Evolutionary conservation across 352 stramenopile species (phyloP), one percentile per base, ranked within the genome.

Genomic region (Elongisporangium senticosum): DNA sequence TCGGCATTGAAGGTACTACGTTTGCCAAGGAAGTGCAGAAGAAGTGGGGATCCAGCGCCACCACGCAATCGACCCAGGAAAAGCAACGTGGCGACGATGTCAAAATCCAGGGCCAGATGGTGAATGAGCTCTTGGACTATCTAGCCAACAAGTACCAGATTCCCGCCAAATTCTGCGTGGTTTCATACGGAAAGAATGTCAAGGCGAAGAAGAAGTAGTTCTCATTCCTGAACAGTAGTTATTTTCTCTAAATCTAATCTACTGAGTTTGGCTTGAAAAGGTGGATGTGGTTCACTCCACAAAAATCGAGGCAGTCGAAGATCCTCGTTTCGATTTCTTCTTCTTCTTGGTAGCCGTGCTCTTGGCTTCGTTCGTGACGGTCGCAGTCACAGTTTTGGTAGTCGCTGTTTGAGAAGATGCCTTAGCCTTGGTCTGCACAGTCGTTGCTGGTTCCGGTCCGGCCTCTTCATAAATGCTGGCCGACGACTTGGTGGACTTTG

Each of bases 11-110:
- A 55, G 77, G 76, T 17, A 59, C 68, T 4, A 58, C 65, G 7
- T 91, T 93, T 62, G 77, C 71, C n/a, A 90, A 89, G 56, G 86
- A 95, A 14, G 80, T 64, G 3, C 82, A 91, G 52, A 92, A 91
- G 60, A 92, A 87, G 49, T 95, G 83, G 83, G 86, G 83, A 15
- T 93, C 78, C 59, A 89, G 78, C 53, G 85, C 83, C 21, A 65
- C 78, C 21, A 59, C 77, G 39, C 75, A 83, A 48, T 3, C 64
- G 14, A 78, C 71, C 0, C 64, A 79, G 19, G 80, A 90, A 53
- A 91, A 92, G 64, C 73, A 69, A 43, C 81, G 78, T 22, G 70
- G 70, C 1, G 74, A 92, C 23, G 82, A 95, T 63, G 83, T 95
- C 59, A 75, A 84, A 48, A 64, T 95, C 17, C 83, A 92, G 62